A percentile compares a stretch with the other conserved stretches of the same genome.
These are phyloP conservation scores for Trebouxia sp. DNA, from an alignment of 139 green algal genomes.

Conservation along the genomic window DNA sequence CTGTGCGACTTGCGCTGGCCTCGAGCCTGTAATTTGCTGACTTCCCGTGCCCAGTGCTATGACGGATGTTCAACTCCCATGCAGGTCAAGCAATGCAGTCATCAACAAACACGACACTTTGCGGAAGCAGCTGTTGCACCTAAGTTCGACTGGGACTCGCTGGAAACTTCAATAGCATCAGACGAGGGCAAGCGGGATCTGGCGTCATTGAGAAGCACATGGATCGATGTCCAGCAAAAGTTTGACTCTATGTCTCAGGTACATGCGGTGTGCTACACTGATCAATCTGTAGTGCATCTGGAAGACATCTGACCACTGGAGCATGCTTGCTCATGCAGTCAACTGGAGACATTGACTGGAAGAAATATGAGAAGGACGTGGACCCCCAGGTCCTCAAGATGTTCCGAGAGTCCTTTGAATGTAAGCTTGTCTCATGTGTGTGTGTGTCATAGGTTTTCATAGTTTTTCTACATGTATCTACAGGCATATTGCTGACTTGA, in stretches of 20 bases:
- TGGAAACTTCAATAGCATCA: conserved; percentile 37
- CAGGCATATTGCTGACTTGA: too few species aligned
- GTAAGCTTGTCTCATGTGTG: not conserved
- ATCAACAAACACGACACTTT: conserved; percentile 36
- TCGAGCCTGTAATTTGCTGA: too few species aligned
- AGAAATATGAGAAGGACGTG: conserved; percentile 13
- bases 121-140: conserved; percentile 44
- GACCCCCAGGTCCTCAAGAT: conserved; percentile 17
- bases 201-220: conserved; percentile 39
- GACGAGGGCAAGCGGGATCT: conserved; percentile 54
- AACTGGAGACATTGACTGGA: conserved; percentile 21
- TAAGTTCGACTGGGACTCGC: conserved; percentile 49
- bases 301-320: not conserved
- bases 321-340: not conserved
- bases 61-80: too few species aligned
- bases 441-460: not conserved
- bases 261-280: not conserved
- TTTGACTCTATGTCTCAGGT: conserved; percentile 25
- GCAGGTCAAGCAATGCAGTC: not conserved
- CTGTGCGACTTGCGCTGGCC: not conserved
- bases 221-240: conserved; percentile 35
- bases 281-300: not conserved
- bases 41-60: too few species aligned
- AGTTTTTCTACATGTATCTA: not conserved
- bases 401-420: conserved; percentile 24